Percentiles rank a stretch among this genome's conserved stretches.
These are phyloP conservation scores for Agaricus sinodeliciosus DNA, from an alignment of 768 basidiomycete species.

Conservation along the genomic window DNA sequence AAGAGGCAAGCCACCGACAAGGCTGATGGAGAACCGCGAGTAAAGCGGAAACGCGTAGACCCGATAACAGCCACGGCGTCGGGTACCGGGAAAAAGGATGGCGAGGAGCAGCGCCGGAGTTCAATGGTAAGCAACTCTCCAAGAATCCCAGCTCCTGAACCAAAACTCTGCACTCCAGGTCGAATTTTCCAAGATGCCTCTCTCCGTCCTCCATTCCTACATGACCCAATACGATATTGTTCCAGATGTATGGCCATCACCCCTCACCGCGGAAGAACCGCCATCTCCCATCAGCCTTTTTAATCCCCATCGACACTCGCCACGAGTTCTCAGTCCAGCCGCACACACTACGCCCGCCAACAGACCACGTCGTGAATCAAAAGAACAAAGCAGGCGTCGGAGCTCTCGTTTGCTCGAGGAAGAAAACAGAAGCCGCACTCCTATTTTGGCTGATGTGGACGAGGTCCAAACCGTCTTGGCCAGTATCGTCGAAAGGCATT, in stretches of 20 bases:
- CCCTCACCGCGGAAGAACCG: slow-evolving; percentile 59
- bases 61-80: slow-evolving; percentile 20
- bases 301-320: slow-evolving; percentile 35
- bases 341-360: slow-evolving; percentile 53
- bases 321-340: slow-evolving; percentile 48
- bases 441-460: slow-evolving; percentile 62
- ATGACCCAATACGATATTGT: slow-evolving; percentile 67
- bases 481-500: slow-evolving; percentile 66
- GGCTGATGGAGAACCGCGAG: slow-evolving; percentile 66
- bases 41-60: slow-evolving; percentile 69
- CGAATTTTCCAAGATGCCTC: slow-evolving; percentile 70
- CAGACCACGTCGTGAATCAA: slow-evolving; percentile 62
- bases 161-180: slow-evolving; percentile 37
- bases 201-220: slow-evolving; percentile 61
- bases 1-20: slow-evolving; percentile 67
- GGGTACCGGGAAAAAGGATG: slow-evolving; percentile 26
- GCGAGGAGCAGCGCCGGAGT: slow-evolving; percentile 31
- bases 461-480: slow-evolving; percentile 67
- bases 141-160: background rate
- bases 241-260: slow-evolving; percentile 65
- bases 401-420: slow-evolving; percentile 74
- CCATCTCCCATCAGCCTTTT: slow-evolving; percentile 60
- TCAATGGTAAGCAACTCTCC: slow-evolving; percentile 32
- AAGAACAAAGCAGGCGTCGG: slow-evolving; percentile 53
- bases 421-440: slow-evolving; percentile 44